Percentiles rank a stretch among this genome's conserved stretches.
These are phyloP conservation scores for Cryptosporidium sp. DNA, from an alignment of 169 alveolate species.

Conservation along the genomic window DNA sequence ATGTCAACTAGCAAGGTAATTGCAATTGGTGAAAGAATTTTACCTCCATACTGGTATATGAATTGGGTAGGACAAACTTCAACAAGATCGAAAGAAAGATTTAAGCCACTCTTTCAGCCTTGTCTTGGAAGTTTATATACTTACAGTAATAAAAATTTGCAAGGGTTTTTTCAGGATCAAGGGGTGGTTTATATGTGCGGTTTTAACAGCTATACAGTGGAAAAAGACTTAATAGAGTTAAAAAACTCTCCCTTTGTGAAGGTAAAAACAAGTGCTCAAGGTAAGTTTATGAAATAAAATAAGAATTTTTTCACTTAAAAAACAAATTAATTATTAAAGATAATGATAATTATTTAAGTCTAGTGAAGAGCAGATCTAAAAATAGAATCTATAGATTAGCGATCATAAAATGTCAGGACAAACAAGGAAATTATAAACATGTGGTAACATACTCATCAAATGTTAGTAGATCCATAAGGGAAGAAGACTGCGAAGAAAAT, in stretches of 20 bases:
- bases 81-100: neutral
- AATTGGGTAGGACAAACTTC: slow-evolving; percentile 16
- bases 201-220: neutral
- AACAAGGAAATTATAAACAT: neutral
- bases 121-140: slow-evolving; percentile 56
- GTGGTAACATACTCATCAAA: neutral
- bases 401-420: neutral
- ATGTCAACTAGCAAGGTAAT: neutral
- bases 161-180: slow-evolving; percentile 7
- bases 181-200: slow-evolving; percentile 10
- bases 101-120: slow-evolving; percentile 46
- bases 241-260: slow-evolving; percentile 17
- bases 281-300: slow-evolving; percentile 5
- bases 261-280: neutral
- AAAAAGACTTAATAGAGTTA: slow-evolving; percentile 1
- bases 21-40: slow-evolving; percentile 24
- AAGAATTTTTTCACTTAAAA: neutral
- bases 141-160: neutral
- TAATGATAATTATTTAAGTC: slow-evolving; percentile 6
- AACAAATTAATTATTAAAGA: neutral
- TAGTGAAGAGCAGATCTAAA: slow-evolving; percentile 38
- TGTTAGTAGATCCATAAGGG: neutral
- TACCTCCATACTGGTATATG: slow-evolving; percentile 67
- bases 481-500: neutral
- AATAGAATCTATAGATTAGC: slow-evolving; percentile 8